Base-by-base conservation (phyloP, 2,329 filamentous ascomycete genomes). In the Trichoderma simmonsii region DNA sequence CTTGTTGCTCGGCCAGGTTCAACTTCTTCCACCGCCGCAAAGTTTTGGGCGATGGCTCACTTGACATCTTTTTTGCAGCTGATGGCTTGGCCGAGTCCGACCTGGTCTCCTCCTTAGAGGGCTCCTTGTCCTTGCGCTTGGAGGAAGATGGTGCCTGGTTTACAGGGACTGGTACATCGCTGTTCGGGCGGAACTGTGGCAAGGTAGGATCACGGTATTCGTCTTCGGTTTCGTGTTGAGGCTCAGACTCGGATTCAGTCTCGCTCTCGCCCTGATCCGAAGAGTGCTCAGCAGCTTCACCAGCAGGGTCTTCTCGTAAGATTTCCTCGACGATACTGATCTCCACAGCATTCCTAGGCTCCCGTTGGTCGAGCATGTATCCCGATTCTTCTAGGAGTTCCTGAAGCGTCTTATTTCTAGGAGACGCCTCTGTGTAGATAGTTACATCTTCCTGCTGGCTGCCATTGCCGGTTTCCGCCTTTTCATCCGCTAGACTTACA, bases 161-260 rank as follows among this genome's bases (percentile, higher is more conserved):
- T n/a, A 73, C 74, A 7, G 73, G 71, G 26, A 76, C 75, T 1
- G 76, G 73, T 15, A 57, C 9, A 6, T 62, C 30, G 36, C 80
- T 83, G 74, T 91, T 87, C n/a, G 90, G 90, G 6, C 89, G 86
- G 77, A 92, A 92, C 75, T 93, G 91, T 9, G 91, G 91, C 79
- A 92, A 83, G 0, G 90, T 92, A 8, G 88, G 88, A 75, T 93
- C 91, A 8, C 83, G 81, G 54, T 83, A 78, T 39, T 76, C 76
- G 28, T 74, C 76, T 32, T 75, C 73, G 15, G 78, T 65, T 18
- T 76, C 75, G 6, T 63, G 66, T 26, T 73, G 65, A 8, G 65
- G 67, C 32, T 73, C 67, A 11, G 76, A 73, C 48, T 72, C 66
- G 6, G 75, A 69, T n/a, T 76, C 75, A 4, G 73, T 68, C 8